phyloP scores from a whole-genome alignment of 768 basidiomycete species.

The Wakefieldia striispora region DNA sequence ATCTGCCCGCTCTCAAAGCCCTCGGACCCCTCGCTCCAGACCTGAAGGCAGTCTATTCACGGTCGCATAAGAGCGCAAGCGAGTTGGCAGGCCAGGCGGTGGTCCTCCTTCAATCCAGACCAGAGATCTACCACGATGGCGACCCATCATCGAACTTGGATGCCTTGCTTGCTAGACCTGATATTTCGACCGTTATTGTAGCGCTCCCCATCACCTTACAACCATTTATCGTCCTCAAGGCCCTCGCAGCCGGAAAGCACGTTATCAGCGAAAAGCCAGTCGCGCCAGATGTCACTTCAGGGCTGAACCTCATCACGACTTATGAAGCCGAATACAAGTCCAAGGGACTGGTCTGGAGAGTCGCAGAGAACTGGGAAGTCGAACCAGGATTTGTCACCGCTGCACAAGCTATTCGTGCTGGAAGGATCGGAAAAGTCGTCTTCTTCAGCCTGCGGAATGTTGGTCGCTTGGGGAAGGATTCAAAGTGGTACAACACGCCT shows the following conservation, averaged over 20 bases:
- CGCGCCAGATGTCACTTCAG: conserved; percentile 64
- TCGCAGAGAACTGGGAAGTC: conserved; percentile 76
- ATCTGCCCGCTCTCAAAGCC: conserved; percentile 70
- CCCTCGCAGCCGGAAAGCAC: conserved; percentile 77
- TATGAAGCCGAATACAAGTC: conserved; percentile 66
- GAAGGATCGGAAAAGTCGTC: conserved; percentile 69
- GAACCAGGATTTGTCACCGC: conserved; percentile 53
- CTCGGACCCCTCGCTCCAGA: conserved; percentile 46
- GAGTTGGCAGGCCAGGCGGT: conserved; percentile 51
- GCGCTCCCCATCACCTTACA: conserved; percentile 76
- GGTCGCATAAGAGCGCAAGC: conserved; percentile 59
- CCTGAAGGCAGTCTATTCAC: conserved; percentile 76
- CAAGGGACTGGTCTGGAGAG: conserved; percentile 72
- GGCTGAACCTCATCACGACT: conserved; percentile 58
- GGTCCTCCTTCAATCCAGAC: conserved; percentile 36
- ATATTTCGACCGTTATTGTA: conserved; percentile 72
- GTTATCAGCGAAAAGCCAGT: conserved; percentile 89
- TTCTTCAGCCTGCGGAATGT: conserved; percentile 61
- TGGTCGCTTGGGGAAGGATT: conserved; percentile 55
- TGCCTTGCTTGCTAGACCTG: conserved; percentile 60
- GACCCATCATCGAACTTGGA: conserved; percentile 48
- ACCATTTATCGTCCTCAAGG: conserved; percentile 62
- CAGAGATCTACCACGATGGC: conserved; percentile 57
- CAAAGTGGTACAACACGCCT: conserved; percentile 77
- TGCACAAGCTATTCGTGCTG: conserved; percentile 47